Conservation (phyloP, 176 grass and related monocot species). For the Lolium perenne region DNA sequence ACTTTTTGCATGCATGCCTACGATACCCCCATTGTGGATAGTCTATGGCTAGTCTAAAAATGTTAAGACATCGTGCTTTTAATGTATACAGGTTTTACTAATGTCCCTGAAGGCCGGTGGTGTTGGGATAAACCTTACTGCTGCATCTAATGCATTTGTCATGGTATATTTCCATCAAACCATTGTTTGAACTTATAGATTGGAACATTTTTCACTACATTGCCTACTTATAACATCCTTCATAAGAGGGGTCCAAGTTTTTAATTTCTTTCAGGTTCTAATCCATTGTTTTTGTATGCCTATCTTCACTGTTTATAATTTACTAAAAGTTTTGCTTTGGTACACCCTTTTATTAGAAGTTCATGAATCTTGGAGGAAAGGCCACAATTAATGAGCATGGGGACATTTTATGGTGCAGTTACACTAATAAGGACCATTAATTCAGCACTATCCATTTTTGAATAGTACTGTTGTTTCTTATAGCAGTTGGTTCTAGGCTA, state of each 20-base stretch:
- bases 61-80: constrained; percentile 22
- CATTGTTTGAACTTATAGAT: not conserved
- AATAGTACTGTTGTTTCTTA: constrained; percentile 4
- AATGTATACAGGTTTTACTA: constrained; percentile 70
- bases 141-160: constrained; percentile 94
- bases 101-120: constrained; percentile 98
- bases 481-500: not conserved
- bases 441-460: not conserved
- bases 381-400: not conserved
- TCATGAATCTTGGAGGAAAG: constrained; percentile 9
- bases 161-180: constrained; percentile 64
- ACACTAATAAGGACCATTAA: constrained; percentile 5
- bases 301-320: not conserved
- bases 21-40: too few relatives aligned
- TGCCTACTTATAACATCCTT: too few relatives aligned
- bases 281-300: not conserved
- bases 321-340: not conserved
- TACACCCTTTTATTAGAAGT: not conserved
- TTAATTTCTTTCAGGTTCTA: not conserved
- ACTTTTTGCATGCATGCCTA: too few relatives aligned
- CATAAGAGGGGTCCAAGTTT: not conserved
- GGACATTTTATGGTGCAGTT: not conserved
- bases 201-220: not conserved
- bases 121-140: constrained; percentile 98
- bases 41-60: not conserved